Conservation (phyloP, 345 rosid genomes). For the Heritiera littoralis region DNA sequence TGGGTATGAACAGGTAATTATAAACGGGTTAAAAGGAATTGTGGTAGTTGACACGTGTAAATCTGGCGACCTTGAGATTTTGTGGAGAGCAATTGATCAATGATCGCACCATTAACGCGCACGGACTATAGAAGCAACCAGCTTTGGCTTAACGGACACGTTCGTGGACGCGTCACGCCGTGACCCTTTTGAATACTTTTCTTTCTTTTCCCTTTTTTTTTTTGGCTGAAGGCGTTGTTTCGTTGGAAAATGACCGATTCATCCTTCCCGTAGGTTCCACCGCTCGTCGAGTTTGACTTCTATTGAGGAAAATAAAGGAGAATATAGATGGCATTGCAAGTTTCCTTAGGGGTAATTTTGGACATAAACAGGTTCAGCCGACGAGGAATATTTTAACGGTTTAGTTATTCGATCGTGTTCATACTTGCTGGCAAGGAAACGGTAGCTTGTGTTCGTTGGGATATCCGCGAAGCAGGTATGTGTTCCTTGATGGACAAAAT, state of each 20-base stretch:
- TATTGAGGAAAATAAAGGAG: rapidly evolving
- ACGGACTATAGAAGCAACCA: background rate
- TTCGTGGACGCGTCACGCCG: conserved; percentile 39
- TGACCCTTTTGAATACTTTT: background rate
- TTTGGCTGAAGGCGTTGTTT: background rate
- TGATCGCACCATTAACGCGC: conserved; percentile 16
- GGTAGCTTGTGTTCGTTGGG: background rate
- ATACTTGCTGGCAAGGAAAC: conserved; percentile 9
- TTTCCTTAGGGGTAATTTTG: conserved; percentile 17
- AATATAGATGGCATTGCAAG: background rate
- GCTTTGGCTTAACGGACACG: conserved; percentile 37
- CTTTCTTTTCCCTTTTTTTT: too few relatives aligned
- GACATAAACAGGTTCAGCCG: background rate
- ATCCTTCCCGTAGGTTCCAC: conserved; percentile 25
- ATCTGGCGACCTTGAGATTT: conserved; percentile 24
- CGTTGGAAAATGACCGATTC: conserved; percentile 20
- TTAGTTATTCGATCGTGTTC: background rate
- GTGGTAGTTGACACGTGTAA: conserved; percentile 42
- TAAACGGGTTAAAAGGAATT: conserved; percentile 18
- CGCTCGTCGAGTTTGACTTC: conserved; percentile 27
- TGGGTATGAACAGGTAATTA: conserved; percentile 38
- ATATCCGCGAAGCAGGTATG: background rate
- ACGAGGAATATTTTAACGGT: background rate
- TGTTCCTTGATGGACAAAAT: background rate
- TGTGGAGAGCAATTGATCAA: background rate